Evolutionary conservation across 1,284 basidiomycete genomes (phyloP), one percentile per base, ranked within the genome.

Genomic region (Cronartium quercuum): DNA sequence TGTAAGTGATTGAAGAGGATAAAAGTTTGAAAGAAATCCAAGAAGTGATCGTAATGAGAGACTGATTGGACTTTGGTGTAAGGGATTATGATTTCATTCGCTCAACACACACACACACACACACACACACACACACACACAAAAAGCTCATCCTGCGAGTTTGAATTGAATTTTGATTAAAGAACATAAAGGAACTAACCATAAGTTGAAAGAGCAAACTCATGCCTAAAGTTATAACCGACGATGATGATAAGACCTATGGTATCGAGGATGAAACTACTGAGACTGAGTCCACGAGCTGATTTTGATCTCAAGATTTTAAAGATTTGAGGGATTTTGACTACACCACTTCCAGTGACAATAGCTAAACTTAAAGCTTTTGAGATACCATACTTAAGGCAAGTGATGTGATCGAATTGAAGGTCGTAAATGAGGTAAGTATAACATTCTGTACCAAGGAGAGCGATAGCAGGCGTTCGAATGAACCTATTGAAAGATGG

Each of bases 311-410:
- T 78, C 6, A 85, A 78, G 71, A 87, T 85, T 80, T 85, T 86
- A 79, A 84, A 78, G 70, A 86, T 86, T 81, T 98, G 95, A 3
- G 95, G 95, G 13, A 98, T 86, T 83, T 98, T 98, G 88, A 98
- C 91, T 77, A 98, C 92, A 35, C 90, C 89, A 1, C 94, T 94
- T 66, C 94, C 95, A 0, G 92, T 84, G 55, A 98, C 93, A 77
- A 98, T 94, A 0, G 90, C 94, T 37, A 98, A 84, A 0, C 95
- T 95, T 7, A 98, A 84, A 0, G 88, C 92, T 81, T 98, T 98
- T 2, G 94, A 97, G 68, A 97, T 82, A 1, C 91, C 88, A 81
- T 92, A 92, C 82, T 93, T 93, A 81, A 98, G 85, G 82, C 95
- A 98, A 76, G 89, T 85, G 7, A 87, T 84, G 81, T 95, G 89